These are phyloP conservation scores for Pseudogymnoascus sp. DNA, from an alignment of 2,329 filamentous ascomycete species.

Conservation along the genomic window DNA sequence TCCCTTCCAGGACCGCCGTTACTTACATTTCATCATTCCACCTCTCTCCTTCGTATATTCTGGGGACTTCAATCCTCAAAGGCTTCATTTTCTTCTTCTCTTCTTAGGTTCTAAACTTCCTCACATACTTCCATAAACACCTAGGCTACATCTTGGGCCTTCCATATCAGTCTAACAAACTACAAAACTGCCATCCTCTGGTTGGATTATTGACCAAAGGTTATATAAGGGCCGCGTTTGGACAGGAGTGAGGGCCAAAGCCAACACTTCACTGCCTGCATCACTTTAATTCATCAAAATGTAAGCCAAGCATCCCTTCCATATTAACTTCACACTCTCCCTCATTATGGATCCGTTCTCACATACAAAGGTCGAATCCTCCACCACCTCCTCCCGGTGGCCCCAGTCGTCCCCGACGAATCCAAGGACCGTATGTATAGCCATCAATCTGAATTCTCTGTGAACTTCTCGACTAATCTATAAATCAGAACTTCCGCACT, in stretches of 20 bases:
- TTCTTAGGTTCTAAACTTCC: not conserved
- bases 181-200: not conserved
- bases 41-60: not conserved
- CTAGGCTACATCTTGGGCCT: not conserved
- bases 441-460: not conserved
- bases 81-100: not conserved
- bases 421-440: conserved; percentile 25
- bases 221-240: not conserved
- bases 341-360: conserved; percentile 8
- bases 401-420: conserved; percentile 14
- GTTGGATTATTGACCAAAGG: not conserved
- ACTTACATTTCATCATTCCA: not conserved
- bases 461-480: conserved; percentile 8
- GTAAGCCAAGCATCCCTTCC: not conserved
- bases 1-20: not conserved
- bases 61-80: not conserved
- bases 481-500: conserved; percentile 49
- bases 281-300: not conserved
- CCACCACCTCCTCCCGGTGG: not conserved
- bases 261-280: not conserved
- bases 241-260: not conserved
- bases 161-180: not conserved
- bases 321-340: not conserved
- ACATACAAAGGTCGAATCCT: conserved; percentile 9
- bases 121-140: not conserved